phyloP scores from a whole-genome alignment of 768 basidiomycete genomes.

The Boletus pseudo-olivaceus region DNA sequence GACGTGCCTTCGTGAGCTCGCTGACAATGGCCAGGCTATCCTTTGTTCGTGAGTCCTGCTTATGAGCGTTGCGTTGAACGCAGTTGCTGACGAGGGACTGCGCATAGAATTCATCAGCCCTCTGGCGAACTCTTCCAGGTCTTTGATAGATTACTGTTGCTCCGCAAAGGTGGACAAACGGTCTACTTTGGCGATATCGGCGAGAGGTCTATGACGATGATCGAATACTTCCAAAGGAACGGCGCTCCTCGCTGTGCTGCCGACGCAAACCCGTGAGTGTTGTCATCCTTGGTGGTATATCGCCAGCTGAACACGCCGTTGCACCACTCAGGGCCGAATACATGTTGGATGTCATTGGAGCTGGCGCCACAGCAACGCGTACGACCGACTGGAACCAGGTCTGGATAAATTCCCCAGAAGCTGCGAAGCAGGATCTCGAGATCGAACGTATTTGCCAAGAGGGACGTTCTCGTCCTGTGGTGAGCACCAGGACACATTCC shows the following conservation, averaged over 20 bases:
- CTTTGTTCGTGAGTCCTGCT: slow-evolving; percentile 45
- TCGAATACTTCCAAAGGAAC: slow-evolving; percentile 24
- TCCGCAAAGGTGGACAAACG: slow-evolving; percentile 55
- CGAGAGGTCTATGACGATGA: slow-evolving; percentile 18
- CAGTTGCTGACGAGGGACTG: neutral
- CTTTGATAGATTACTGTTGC: slow-evolving; percentile 49
- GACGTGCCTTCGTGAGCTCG: slow-evolving; percentile 48
- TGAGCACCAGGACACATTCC: slow-evolving; percentile 19
- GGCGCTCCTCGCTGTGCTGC: slow-evolving; percentile 18
- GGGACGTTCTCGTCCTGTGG: slow-evolving; percentile 25
- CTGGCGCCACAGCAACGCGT: slow-evolving; percentile 47
- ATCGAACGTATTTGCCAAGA: slow-evolving; percentile 43
- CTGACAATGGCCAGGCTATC: slow-evolving; percentile 53
- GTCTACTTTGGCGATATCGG: slow-evolving; percentile 60
- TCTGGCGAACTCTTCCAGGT: slow-evolving; percentile 48
- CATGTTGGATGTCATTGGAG: slow-evolving; percentile 53
- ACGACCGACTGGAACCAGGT: slow-evolving; percentile 46
- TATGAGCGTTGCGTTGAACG: neutral
- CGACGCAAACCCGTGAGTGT: slow-evolving; percentile 24
- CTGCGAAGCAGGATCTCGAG: slow-evolving; percentile 34
- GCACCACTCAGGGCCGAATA: slow-evolving; percentile 38
- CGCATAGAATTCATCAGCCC: slow-evolving; percentile 29
- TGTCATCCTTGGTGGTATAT: neutral
- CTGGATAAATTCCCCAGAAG: slow-evolving; percentile 47
- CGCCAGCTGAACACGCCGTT: neutral